Evolutionary conservation across 2,329 filamentous ascomycete species (phyloP).

Genomic region (Seiridium cupressi): DNA sequence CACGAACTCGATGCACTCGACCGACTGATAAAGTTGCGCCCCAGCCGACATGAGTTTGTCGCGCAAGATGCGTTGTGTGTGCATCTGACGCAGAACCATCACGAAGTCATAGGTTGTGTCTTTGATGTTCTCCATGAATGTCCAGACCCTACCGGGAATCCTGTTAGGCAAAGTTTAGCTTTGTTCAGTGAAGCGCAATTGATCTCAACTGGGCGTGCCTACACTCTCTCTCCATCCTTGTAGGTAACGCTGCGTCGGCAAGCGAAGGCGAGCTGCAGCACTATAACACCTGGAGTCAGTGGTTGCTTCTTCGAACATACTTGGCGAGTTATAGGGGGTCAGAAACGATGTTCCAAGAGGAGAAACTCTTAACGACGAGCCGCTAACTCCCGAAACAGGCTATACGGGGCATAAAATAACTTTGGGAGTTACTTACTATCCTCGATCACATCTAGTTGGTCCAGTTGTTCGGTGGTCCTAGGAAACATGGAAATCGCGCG

Average conservation of each 20-base stretch:
- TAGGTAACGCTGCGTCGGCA: conserved; percentile 49
- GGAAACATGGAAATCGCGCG: conserved; percentile 54
- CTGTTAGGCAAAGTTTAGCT: not conserved
- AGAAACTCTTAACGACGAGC: too few species aligned
- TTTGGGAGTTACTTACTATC: conserved; percentile 16
- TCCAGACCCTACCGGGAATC: conserved; percentile 43
- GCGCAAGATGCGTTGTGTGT: conserved; percentile 52
- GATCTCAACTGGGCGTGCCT: not conserved
- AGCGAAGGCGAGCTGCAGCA: conserved; percentile 51
- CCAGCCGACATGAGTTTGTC: conserved; percentile 30
- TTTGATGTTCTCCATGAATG: conserved; percentile 51
- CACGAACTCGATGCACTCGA: conserved; percentile 34
- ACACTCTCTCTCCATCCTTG: conserved; percentile 42
- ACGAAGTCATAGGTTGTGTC: conserved; percentile 51
- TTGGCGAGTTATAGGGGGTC: too few species aligned
- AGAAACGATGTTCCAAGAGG: too few species aligned
- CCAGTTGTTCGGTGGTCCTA: conserved; percentile 48
- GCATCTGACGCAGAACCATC: conserved; percentile 54
- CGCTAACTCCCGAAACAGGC: too few species aligned
- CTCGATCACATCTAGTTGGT: conserved; percentile 48
- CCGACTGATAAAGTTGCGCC: conserved; percentile 26
- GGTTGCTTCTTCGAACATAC: too few species aligned
- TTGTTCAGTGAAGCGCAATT: not conserved
- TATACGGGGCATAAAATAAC: too few species aligned
- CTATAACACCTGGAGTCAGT: too few species aligned